Evolutionary conservation across 768 basidiomycete species (phyloP).

Genomic region (Trametes punicea): DNA sequence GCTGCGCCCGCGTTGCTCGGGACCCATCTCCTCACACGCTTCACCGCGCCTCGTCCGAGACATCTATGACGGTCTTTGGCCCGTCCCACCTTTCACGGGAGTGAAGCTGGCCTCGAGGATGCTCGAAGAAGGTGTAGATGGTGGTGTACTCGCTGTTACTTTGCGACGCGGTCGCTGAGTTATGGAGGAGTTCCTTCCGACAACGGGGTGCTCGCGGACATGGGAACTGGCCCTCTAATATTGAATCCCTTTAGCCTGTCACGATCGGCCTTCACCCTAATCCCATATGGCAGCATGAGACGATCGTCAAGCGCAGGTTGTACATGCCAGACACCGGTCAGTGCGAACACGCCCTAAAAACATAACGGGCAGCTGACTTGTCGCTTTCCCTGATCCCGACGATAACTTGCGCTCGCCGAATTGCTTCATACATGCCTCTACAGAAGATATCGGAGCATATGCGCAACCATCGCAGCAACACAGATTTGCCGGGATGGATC

Average conservation of each 20-base stretch:
- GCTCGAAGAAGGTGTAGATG: too few relatives aligned
- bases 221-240: constrained; percentile 12
- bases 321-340: neutral
- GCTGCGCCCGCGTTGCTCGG: neutral
- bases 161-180: too few relatives aligned
- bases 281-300: neutral
- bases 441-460: neutral
- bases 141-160: too few relatives aligned
- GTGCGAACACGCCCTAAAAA: constrained; percentile 7
- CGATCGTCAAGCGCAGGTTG: constrained; percentile 2
- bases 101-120: too few relatives aligned
- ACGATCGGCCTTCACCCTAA: neutral
- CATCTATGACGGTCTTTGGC: neutral
- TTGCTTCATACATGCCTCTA: neutral
- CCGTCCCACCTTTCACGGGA: neutral
- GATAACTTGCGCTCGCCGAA: neutral
- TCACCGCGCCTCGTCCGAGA: neutral
- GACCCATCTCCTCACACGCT: constrained; percentile 7
- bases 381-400: neutral
- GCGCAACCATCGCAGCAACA: too few relatives aligned
- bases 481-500: too few relatives aligned
- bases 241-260: neutral
- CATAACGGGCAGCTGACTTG: constrained; percentile 8
- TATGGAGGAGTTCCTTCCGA: too few relatives aligned
- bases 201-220: neutral